Conservation (phyloP, 108 stramenopile genomes). For the Pseudonitzschia pungens region DNA sequence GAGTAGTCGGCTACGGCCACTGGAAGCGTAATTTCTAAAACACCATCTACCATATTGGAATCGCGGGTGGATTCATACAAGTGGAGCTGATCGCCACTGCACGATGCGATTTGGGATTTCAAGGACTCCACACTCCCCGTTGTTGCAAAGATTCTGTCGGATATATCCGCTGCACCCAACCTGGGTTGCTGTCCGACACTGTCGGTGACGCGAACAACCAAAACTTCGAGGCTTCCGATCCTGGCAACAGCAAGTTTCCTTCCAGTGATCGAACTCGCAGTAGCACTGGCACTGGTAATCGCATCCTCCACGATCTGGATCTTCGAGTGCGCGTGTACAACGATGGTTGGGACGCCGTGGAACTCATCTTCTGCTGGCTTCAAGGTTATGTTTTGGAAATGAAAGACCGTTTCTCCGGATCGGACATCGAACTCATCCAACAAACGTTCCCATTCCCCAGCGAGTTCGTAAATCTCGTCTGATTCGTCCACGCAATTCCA, state of each 20-base stretch:
- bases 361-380: neutral
- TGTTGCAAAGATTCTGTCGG: conserved; percentile 3
- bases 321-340: neutral
- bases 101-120: conserved; percentile 7
- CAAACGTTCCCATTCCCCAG: neutral
- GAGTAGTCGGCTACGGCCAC: conserved; percentile 1
- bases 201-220: conserved; percentile 11
- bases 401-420: neutral
- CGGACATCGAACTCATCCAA: neutral
- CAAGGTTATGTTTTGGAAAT: neutral
- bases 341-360: neutral
- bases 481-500: conserved; percentile 9
- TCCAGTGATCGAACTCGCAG: neutral
- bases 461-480: neutral
- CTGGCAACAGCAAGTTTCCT: neutral
- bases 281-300: neutral
- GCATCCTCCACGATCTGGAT: neutral
- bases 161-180: neutral
- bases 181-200: neutral
- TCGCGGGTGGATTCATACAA: neutral
- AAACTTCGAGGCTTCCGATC: conserved; percentile 1
- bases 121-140: neutral
- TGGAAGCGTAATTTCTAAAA: neutral
- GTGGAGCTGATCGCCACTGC: conserved; percentile 2
- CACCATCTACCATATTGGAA: neutral